Conservation (phyloP, 129 eudicot species). For the Flaveria brownii region DNA sequence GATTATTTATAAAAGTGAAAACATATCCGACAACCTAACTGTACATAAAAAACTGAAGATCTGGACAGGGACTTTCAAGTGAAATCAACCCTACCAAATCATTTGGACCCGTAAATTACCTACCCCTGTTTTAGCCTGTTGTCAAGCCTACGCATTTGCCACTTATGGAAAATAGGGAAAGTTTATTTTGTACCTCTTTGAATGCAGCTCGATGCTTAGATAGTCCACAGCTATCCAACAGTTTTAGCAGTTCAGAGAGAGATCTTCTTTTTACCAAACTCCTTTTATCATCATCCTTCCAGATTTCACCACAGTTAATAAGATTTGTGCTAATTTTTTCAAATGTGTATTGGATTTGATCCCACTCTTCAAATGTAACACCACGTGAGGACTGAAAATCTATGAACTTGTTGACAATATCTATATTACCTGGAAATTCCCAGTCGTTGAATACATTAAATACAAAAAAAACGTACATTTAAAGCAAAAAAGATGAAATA, state of each 20-base stretch:
- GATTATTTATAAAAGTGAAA: too few species aligned
- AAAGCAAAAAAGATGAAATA: neutral
- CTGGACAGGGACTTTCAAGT: too few species aligned
- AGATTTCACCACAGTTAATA: slow-evolving; percentile 48
- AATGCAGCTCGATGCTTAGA: slow-evolving; percentile 57
- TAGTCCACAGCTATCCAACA: slow-evolving; percentile 63
- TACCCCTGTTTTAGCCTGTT: neutral
- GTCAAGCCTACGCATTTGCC: neutral
- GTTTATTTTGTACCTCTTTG: slow-evolving; percentile 45
- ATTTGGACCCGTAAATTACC: too few species aligned
- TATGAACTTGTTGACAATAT: slow-evolving; percentile 31
- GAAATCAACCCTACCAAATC: too few species aligned
- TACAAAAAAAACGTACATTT: neutral
- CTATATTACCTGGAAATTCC: slow-evolving; percentile 37
- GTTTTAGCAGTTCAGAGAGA: slow-evolving; percentile 62
- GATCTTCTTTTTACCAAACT: slow-evolving; percentile 63
- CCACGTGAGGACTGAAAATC: slow-evolving; percentile 40
- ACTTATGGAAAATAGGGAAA: neutral
- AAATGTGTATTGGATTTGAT: slow-evolving; percentile 48
- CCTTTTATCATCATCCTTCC: slow-evolving; percentile 77
- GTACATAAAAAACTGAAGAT: too few species aligned
- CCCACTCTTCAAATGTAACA: slow-evolving; percentile 50
- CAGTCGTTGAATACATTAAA: slow-evolving; percentile 3
- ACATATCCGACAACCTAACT: too few species aligned
- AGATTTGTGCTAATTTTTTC: slow-evolving; percentile 42